Evolutionary conservation across 2,329 filamentous ascomycete genomes (phyloP).

Genomic region (Colletotrichum brevisporum): DNA sequence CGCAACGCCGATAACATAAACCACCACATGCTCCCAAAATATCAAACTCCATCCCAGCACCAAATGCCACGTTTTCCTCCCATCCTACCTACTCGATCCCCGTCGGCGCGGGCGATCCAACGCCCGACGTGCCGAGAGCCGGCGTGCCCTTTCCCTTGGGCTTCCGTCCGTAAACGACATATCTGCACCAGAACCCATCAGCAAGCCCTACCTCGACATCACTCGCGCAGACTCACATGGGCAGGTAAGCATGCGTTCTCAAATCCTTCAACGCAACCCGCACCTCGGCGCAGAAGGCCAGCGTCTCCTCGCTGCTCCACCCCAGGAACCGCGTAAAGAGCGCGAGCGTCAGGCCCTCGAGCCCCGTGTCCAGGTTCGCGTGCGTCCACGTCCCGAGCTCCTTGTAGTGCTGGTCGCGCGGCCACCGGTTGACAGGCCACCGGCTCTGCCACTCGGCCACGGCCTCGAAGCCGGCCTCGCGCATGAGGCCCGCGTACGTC

Average conservation of each 20-base stretch:
- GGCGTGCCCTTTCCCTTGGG: neutral
- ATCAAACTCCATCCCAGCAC: too few species aligned
- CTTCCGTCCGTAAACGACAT: conserved; percentile 38
- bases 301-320: conserved; percentile 51
- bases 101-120: neutral
- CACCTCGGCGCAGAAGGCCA: conserved; percentile 44
- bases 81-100: conserved; percentile 5
- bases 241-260: conserved; percentile 47
- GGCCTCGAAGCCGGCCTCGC: conserved; percentile 52
- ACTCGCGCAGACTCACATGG: conserved; percentile 27
- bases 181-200: conserved; percentile 4
- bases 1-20: neutral
- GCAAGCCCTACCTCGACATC: neutral
- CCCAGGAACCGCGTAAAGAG: conserved; percentile 54
- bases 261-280: conserved; percentile 44
- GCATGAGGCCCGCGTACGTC: conserved; percentile 45
- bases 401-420: conserved; percentile 52
- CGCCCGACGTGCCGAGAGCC: neutral
- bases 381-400: conserved; percentile 50
- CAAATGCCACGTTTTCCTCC: too few species aligned
- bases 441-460: conserved; percentile 49
- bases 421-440: conserved; percentile 55
- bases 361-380: conserved; percentile 49
- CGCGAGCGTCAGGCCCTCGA: conserved; percentile 53
- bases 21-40: too few species aligned